Conservation (phyloP, 2,329 filamentous ascomycete species). For the Metarhizium rileyi region DNA sequence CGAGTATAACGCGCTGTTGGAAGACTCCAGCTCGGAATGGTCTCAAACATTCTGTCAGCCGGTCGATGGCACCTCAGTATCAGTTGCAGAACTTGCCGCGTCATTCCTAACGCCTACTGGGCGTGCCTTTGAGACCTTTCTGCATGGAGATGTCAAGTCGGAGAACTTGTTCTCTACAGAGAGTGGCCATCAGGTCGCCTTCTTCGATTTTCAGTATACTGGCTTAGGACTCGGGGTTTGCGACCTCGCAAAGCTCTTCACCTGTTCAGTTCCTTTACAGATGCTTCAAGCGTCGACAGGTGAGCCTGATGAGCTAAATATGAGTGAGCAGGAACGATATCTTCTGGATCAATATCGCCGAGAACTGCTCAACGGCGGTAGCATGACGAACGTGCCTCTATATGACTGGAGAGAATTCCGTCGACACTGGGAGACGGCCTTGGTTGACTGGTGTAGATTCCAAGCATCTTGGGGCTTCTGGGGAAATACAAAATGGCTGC, state of each 20-base stretch:
- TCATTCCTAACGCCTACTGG: constrained; percentile 36
- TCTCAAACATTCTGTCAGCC: constrained; percentile 35
- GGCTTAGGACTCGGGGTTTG: constrained; percentile 55
- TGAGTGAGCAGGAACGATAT: constrained; percentile 38
- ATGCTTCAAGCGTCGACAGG: constrained; percentile 32
- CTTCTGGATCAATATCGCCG: constrained; percentile 42
- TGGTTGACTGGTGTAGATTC: constrained; percentile 58
- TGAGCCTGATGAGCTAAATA: constrained; percentile 30
- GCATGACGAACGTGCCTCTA: not conserved
- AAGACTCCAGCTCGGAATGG: constrained; percentile 45
- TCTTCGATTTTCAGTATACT: constrained; percentile 62
- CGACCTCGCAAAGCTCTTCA: constrained; percentile 58
- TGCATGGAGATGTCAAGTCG: constrained; percentile 62
- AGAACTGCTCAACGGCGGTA: constrained; percentile 18
- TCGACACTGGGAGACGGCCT: constrained; percentile 55
- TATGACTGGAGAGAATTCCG: constrained; percentile 47
- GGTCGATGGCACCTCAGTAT: constrained; percentile 13
- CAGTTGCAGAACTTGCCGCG: constrained; percentile 44
- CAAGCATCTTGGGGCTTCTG: constrained; percentile 53
- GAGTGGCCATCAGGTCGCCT: constrained; percentile 41
- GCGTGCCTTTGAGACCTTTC: constrained; percentile 40
- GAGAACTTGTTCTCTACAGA: constrained; percentile 54
- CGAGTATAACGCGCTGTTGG: constrained; percentile 41
- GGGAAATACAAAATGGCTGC: constrained; percentile 50
- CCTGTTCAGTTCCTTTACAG: constrained; percentile 49